Conservation (phyloP, 2,329 filamentous ascomycete species). For the Penicillium hordei region DNA sequence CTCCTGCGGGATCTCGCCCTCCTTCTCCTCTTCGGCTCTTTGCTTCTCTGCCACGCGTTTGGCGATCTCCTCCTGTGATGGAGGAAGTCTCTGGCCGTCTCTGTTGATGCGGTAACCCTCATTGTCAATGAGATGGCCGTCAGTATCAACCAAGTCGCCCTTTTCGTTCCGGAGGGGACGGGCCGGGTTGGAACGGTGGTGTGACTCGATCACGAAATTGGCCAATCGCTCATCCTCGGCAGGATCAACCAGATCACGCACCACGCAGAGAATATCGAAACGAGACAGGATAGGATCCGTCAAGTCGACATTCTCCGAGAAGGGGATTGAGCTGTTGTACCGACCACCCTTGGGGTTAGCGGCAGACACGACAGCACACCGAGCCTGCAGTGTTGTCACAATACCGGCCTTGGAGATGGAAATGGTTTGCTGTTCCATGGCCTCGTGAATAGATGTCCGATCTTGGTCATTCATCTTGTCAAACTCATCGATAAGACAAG, state of each 20-base stretch:
- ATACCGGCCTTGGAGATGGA: constrained; percentile 99
- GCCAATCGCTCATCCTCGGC: constrained; percentile 89
- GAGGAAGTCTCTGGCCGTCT: constrained; percentile 38
- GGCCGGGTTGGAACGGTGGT: constrained; percentile 80
- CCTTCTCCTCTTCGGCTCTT: constrained; percentile 52
- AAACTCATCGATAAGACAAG: constrained; percentile 96
- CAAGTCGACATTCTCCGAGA: constrained; percentile 92
- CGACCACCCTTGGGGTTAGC: constrained; percentile 95
- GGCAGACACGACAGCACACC: constrained; percentile 93
- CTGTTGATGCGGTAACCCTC: constrained; percentile 56
- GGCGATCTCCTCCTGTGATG: constrained; percentile 48
- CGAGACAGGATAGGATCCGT: constrained; percentile 96
- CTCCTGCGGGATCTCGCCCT: constrained; percentile 82
- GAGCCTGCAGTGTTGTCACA: constrained; percentile 92
- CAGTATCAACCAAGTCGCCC: constrained; percentile 45
- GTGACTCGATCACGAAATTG: constrained; percentile 90
- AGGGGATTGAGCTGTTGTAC: constrained; percentile 94
- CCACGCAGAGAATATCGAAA: constrained; percentile 96
- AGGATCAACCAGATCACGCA: constrained; percentile 92
- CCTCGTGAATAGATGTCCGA: constrained; percentile 96
- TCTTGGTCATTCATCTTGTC: constrained; percentile 99
- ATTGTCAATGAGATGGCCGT: constrained; percentile 59
- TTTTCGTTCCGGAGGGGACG: constrained; percentile 51
- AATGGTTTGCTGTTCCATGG: constrained; percentile 99
- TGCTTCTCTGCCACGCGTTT: constrained; percentile 42